phyloP scores from a whole-genome alignment of 495 filamentous ascomycete genomes.

The Xeromyces bisporus region DNA sequence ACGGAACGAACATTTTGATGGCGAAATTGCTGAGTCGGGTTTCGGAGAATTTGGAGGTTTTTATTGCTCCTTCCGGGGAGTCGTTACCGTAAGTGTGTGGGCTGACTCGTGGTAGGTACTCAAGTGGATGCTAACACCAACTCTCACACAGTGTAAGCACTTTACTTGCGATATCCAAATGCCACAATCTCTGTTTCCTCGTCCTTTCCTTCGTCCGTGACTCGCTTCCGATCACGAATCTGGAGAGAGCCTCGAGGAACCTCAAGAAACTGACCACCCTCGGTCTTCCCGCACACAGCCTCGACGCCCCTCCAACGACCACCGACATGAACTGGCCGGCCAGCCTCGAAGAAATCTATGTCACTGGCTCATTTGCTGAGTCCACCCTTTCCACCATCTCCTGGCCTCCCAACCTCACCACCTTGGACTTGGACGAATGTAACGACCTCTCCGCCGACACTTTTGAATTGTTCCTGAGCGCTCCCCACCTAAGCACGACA shows the following conservation, averaged over 20 bases:
- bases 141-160: constrained; percentile 31
- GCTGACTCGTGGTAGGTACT: background rate
- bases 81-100: constrained; percentile 37
- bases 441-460: constrained; percentile 10
- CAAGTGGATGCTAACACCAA: constrained; percentile 1
- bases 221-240: constrained; percentile 28
- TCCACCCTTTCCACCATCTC: constrained; percentile 9
- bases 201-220: constrained; percentile 44
- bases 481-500: constrained; percentile 5
- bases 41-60: constrained; percentile 38
- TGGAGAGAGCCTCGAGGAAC: constrained; percentile 36
- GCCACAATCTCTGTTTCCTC: constrained; percentile 32
- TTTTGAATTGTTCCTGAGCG: constrained; percentile 10
- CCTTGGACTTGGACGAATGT: constrained; percentile 14
- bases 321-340: constrained; percentile 9
- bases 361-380: constrained; percentile 12
- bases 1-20: constrained; percentile 45
- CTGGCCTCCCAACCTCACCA: constrained; percentile 16
- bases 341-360: constrained; percentile 8
- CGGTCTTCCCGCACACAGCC: constrained; percentile 39
- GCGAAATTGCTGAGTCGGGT: constrained; percentile 44
- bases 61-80: constrained; percentile 48
- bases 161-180: constrained; percentile 48
- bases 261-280: constrained; percentile 33
- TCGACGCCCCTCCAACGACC: no score